Conservation (phyloP, 768 basidiomycete genomes). For the Mycena albidolilacea region DNA sequence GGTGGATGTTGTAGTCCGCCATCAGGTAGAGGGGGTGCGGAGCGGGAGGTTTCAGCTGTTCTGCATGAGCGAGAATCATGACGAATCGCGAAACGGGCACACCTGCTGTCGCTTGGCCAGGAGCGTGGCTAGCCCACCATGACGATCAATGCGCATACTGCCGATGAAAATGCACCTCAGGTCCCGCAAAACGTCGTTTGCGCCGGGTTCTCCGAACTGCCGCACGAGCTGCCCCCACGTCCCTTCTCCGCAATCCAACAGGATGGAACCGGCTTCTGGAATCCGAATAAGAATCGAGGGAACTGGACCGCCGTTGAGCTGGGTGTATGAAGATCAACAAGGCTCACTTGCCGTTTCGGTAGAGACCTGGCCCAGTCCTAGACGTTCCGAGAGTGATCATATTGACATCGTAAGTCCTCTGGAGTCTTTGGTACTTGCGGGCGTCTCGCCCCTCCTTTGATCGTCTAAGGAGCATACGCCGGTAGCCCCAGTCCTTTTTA, state of each 20-base stretch:
- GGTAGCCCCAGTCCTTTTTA: background rate
- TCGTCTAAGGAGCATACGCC: background rate
- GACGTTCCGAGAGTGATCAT: slow-evolving; percentile 23
- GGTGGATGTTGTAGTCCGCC: slow-evolving; percentile 65
- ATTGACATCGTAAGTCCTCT: background rate
- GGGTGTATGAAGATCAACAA: background rate
- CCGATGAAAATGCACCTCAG: slow-evolving; percentile 88
- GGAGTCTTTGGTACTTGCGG: background rate
- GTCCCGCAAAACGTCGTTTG: slow-evolving; percentile 72
- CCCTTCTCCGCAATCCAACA: slow-evolving; percentile 93
- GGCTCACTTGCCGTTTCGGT: slow-evolving; percentile 10
- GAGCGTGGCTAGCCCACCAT: slow-evolving; percentile 83
- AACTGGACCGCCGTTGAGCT: slow-evolving; percentile 54
- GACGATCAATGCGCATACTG: slow-evolving; percentile 93
- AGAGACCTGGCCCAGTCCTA: background rate
- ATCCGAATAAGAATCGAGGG: slow-evolving; percentile 83
- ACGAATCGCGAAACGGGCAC: slow-evolving; percentile 28
- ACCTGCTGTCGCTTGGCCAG: slow-evolving; percentile 80
- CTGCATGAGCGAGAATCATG: background rate
- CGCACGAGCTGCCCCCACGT: slow-evolving; percentile 91
- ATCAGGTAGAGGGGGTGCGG: slow-evolving; percentile 79
- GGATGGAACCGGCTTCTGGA: slow-evolving; percentile 76
- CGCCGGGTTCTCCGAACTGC: slow-evolving; percentile 74
- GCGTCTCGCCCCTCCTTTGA: background rate
- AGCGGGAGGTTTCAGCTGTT: slow-evolving; percentile 75